Conservation (phyloP, 495 filamentous ascomycete species). For the Friedmanniomyces endolithicus region DNA sequence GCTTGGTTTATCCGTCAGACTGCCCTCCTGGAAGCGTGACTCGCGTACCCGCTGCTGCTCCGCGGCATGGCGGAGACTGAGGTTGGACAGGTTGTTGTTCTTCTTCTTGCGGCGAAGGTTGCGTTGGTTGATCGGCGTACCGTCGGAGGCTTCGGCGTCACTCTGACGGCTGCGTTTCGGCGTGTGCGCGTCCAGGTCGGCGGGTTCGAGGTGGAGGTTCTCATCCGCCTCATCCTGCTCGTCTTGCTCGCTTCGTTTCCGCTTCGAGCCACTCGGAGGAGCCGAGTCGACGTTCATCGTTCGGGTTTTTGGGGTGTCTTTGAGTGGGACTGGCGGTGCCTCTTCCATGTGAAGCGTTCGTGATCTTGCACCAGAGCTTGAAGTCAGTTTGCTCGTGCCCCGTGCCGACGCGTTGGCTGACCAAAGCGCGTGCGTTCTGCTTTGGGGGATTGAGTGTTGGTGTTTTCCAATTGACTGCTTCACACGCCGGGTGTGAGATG, state of each 20-base stretch:
- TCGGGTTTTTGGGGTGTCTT: background rate
- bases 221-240: background rate
- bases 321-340: slow-evolving; percentile 7
- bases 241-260: slow-evolving; percentile 5
- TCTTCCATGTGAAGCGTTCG: background rate
- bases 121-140: background rate
- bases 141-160: slow-evolving; percentile 8
- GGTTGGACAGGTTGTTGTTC: slow-evolving; percentile 13
- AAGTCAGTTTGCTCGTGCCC: no score
- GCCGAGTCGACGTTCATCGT: background rate
- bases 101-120: slow-evolving; percentile 17
- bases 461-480: no score
- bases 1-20: slow-evolving; percentile 24
- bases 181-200: slow-evolving; percentile 5
- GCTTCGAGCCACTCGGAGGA: slow-evolving; percentile 15
- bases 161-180: slow-evolving; percentile 15
- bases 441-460: no score
- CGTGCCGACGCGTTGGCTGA: no score
- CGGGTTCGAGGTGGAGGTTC: background rate
- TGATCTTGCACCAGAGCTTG: no score
- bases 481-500: no score
- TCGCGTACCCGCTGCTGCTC: slow-evolving; percentile 7
- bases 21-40: slow-evolving; percentile 23
- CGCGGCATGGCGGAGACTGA: slow-evolving; percentile 17
- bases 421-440: no score